Percentiles rank a stretch among this genome's conserved stretches.
Conservation (phyloP, 2,329 filamentous ascomycete genomes). For the Zarea fungicola region DNA sequence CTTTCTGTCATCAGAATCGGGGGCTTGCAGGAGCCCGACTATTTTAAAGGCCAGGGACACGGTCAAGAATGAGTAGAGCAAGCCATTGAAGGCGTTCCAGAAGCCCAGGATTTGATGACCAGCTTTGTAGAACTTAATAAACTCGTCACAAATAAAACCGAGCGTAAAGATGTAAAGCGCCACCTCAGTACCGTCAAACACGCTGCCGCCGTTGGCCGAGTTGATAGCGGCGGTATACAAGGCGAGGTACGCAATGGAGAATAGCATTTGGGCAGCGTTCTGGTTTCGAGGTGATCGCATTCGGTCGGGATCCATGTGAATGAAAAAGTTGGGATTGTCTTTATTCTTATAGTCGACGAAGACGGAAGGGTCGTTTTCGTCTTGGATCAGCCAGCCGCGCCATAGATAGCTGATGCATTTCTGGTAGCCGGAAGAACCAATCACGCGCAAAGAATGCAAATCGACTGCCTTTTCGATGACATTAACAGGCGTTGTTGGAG, state of each 20-base stretch:
- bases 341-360: conserved; percentile 86
- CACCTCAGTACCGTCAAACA: conserved; percentile 77
- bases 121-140: conserved; percentile 88
- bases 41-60: conserved; percentile 76
- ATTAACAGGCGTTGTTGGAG: conserved; percentile 71
- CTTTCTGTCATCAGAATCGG: conserved; percentile 40
- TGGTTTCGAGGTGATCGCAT: conserved; percentile 93
- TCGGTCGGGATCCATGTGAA: conserved; percentile 87
- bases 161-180: conserved; percentile 87
- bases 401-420: conserved; percentile 92
- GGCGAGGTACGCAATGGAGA: conserved; percentile 75
- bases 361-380: conserved; percentile 81
- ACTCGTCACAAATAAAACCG: conserved; percentile 84
- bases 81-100: conserved; percentile 92
- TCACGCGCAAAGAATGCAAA: conserved; percentile 80
- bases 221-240: conserved; percentile 92
- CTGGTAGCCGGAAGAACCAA: conserved; percentile 90
- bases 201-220: conserved; percentile 79
- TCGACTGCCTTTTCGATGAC: conserved; percentile 93
- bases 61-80: conserved; percentile 72
- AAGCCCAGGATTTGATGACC: conserved; percentile 88
- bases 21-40: conserved; percentile 63
- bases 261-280: conserved; percentile 79
- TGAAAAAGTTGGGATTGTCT: conserved; percentile 69
- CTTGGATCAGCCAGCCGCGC: conserved; percentile 95